Evolutionary conservation across 306 rosid species (phyloP).

Genomic region (Calophaca sinica): DNA sequence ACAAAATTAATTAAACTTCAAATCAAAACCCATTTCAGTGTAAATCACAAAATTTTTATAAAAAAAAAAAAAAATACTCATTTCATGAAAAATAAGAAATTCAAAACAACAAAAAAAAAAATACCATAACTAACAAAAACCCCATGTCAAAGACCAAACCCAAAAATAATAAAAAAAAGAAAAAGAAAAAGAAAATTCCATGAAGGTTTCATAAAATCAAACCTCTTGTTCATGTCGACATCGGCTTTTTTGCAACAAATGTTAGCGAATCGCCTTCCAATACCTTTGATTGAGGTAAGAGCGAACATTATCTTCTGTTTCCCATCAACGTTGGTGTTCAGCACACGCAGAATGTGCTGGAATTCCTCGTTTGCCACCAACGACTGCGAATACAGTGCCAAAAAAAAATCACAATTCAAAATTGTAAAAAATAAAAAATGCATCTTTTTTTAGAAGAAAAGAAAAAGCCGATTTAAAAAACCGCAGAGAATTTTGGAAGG

Average conservation of each 20-base stretch:
- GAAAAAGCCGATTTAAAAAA: not conserved
- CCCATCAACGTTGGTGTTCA: conserved; percentile 28
- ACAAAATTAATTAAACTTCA: not conserved
- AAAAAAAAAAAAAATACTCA: too few species aligned
- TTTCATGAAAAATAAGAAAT: too few species aligned
- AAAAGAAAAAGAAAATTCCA: not conserved
- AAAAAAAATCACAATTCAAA: not conserved
- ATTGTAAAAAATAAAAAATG: too few species aligned
- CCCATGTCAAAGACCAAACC: too few species aligned
- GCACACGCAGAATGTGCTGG: conserved; percentile 31
- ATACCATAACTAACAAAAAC: not conserved
- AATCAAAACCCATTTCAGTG: not conserved
- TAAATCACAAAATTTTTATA: not conserved
- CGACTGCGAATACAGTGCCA: conserved; percentile 1
- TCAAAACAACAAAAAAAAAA: not conserved
- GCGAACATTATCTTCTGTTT: conserved; percentile 22
- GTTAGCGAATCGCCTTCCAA: conserved; percentile 27
- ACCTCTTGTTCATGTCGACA: conserved; percentile 35
- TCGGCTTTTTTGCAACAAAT: conserved; percentile 27
- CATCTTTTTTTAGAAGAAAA: not conserved
- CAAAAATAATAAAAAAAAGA: not conserved
- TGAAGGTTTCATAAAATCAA: not conserved
- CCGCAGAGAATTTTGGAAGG: not conserved
- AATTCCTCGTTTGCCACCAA: conserved; percentile 27
- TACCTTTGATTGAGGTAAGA: conserved; percentile 32